A percentile compares a stretch with the other conserved stretches of the same genome.
phyloP scores from a whole-genome alignment of 441 rosid genomes.

The Pelargonium australe region DNA sequence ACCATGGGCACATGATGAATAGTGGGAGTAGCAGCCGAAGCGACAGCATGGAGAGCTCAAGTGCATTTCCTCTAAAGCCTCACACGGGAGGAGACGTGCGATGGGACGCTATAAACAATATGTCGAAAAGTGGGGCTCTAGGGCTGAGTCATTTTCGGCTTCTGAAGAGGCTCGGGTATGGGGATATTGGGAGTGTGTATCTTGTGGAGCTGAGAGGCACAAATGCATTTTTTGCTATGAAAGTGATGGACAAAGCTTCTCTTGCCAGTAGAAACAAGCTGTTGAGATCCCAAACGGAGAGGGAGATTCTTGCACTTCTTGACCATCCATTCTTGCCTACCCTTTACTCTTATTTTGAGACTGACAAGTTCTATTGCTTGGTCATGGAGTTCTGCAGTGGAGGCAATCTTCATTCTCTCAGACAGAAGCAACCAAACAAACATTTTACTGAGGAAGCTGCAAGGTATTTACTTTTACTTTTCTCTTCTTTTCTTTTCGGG shows the following conservation, averaged over 20 bases:
- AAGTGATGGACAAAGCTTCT: slow-evolving; percentile 92
- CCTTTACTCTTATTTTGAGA: slow-evolving; percentile 71
- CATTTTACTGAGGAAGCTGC: slow-evolving; percentile 91
- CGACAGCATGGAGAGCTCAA: slow-evolving; percentile 56
- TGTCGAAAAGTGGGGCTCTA: slow-evolving; percentile 56
- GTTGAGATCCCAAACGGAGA: slow-evolving; percentile 87
- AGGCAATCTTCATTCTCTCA: slow-evolving; percentile 78
- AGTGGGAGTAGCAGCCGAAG: slow-evolving; percentile 28
- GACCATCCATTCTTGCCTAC: slow-evolving; percentile 93
- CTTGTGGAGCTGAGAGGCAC: slow-evolving; percentile 88
- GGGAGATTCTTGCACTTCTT: slow-evolving; percentile 80
- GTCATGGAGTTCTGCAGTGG: slow-evolving; percentile 95
- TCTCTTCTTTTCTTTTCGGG: slow-evolving; percentile 12
- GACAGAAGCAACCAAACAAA: slow-evolving; percentile 89
- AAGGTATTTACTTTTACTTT: slow-evolving; percentile 41
- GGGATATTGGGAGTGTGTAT: slow-evolving; percentile 44
- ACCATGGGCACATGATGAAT: slow-evolving; percentile 6
- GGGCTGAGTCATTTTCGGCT: slow-evolving; percentile 83
- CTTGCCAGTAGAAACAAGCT: slow-evolving; percentile 82
- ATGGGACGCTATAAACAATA: slow-evolving; percentile 93
- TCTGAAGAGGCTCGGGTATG: slow-evolving; percentile 84
- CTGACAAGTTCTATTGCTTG: slow-evolving; percentile 87
- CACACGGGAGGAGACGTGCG: slow-evolving; percentile 82
- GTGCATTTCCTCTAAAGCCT: slow-evolving; percentile 52
- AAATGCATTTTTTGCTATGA: slow-evolving; percentile 84